Evolutionary conservation across 2,329 filamentous ascomycete species (phyloP).

Genomic region (Ophiostoma ips): DNA sequence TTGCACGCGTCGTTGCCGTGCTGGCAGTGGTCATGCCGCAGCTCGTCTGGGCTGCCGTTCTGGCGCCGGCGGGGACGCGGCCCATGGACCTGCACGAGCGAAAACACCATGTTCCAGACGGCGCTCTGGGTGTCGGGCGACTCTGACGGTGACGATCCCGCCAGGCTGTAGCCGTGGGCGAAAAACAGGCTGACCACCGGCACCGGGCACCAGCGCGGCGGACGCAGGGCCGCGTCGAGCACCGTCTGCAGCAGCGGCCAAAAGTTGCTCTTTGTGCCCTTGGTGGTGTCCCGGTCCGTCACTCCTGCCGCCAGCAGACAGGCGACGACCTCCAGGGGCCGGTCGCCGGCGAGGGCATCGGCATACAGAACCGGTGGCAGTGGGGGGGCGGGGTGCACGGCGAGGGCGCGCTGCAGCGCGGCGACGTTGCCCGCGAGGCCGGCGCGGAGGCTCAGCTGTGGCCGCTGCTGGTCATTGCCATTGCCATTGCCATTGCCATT

Average conservation of each 20-base stretch:
- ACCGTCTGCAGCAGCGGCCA: slow-evolving; percentile 6
- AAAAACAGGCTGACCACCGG: slow-evolving; percentile 5
- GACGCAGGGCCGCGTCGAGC: slow-evolving; percentile 1
- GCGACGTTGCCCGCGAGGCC: slow-evolving; percentile 1
- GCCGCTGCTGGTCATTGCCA: background rate
- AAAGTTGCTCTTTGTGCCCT: background rate
- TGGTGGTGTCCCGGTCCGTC: background rate
- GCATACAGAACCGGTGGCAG: background rate
- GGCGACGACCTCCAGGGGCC: background rate
- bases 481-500: background rate
- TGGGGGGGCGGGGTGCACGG: background rate
- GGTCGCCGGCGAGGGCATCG: background rate
- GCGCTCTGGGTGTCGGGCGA: background rate
- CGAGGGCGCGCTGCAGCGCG: slow-evolving; percentile 1
- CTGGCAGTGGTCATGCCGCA: slow-evolving; percentile 10
- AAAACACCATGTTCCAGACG: slow-evolving; percentile 3
- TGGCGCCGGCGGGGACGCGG: background rate
- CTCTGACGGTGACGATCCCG: background rate
- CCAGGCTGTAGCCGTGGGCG: background rate
- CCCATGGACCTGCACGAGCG: slow-evolving; percentile 8
- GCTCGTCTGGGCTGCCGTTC: background rate
- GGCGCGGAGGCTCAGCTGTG: background rate
- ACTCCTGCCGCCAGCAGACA: background rate
- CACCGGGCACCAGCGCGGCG: slow-evolving; percentile 10
- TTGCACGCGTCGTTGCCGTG: slow-evolving; percentile 8